A percentile compares a stretch with the other conserved stretches of the same genome.
These are phyloP conservation scores for Kazachstania bromeliacearum DNA, from an alignment of 805 yeast species.

Conservation along the genomic window DNA sequence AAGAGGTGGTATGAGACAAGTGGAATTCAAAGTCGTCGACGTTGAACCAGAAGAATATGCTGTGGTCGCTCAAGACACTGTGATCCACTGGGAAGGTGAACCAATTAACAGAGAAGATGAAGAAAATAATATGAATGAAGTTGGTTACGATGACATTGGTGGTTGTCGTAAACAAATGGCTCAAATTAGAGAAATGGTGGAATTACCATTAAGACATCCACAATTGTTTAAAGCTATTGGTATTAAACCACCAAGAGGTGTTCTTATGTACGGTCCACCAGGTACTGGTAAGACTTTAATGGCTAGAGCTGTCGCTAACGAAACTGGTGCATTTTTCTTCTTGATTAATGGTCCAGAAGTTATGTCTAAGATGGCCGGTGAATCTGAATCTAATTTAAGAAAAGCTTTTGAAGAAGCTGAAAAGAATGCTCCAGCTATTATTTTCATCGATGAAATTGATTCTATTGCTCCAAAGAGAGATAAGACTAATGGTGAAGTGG, in stretches of 20 bases:
- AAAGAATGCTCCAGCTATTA: slow-evolving; percentile 95
- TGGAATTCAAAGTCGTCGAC: slow-evolving; percentile 95
- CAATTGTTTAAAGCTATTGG: slow-evolving; percentile 96
- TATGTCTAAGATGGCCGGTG: slow-evolving; percentile 99
- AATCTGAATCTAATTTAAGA: slow-evolving; percentile 91
- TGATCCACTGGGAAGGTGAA: slow-evolving; percentile 97
- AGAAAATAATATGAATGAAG: slow-evolving; percentile 91
- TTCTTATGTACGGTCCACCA: slow-evolving; percentile 97
- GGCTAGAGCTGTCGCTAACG: slow-evolving; percentile 99
- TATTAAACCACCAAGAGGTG: slow-evolving; percentile 98
- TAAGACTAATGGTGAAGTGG: slow-evolving; percentile 99
- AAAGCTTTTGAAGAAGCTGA: slow-evolving; percentile 99
- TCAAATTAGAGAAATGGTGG: slow-evolving; percentile 96
- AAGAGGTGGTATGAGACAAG: slow-evolving; percentile 99
- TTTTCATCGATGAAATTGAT: slow-evolving; percentile 96
- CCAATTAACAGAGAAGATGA: slow-evolving; percentile 59
- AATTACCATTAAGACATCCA: slow-evolving; percentile 95
- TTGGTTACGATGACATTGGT: slow-evolving; percentile 98
- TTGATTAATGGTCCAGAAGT: slow-evolving; percentile 98
- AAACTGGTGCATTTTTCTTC: slow-evolving; percentile 97
- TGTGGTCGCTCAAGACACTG: slow-evolving; percentile 96
- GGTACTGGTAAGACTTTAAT: slow-evolving; percentile 99
- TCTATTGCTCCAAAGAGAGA: slow-evolving; percentile 99
- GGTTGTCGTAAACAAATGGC: slow-evolving; percentile 99
- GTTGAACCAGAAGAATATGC: slow-evolving; percentile 97